Evolutionary conservation across 441 rosid genomes (phyloP), one percentile per base, ranked within the genome.

Genomic region (Geranium incanum): DNA sequence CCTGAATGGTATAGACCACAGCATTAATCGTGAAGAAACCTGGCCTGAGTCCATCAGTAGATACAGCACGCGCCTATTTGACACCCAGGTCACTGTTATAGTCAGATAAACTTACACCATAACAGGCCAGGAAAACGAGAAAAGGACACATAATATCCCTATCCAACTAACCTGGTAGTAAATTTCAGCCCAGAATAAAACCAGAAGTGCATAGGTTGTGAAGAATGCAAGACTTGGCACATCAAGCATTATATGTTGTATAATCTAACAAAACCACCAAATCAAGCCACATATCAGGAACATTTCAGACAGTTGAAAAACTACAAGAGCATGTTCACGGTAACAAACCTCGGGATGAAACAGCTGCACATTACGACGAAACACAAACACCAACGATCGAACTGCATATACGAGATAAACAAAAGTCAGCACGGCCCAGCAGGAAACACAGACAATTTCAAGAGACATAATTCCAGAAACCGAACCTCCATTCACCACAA

Each of bases 121-220:
- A 70, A 64, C 4, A 18, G 28, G 38, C 37, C 67, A 45, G 18
- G 9, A 55, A 68, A 9, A 37, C 6, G 13, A 45, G 52, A 55
- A 41, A 39, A 64, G 62, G 23, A 55, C 15, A 55, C 62, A 55
- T 55, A 55, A 55, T 12, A 7, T 43, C 50, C 50, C 1, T 43
- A 43, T 43, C 50, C 13, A 43, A 43, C 50, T 6, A 23, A 90
- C 98, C 98, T 92, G 98, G 74, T 90, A 88, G 79, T 92, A 92
- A 66, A 92, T 92, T 79, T 92, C 98, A 0, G 98, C 98, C 98
- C 98, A 92, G 78, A 92, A 92, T 80, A 92, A 88, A 68, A 92
- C 95, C 74, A 92, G 57, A 41, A 92, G 98, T 0, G 91, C 92
- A 60, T 87, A 92, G 1, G 98, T 92, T 0, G 98, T 89, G 90